Conservation (phyloP, 768 basidiomycete genomes). For the Suillus fuscotomentosus region DNA sequence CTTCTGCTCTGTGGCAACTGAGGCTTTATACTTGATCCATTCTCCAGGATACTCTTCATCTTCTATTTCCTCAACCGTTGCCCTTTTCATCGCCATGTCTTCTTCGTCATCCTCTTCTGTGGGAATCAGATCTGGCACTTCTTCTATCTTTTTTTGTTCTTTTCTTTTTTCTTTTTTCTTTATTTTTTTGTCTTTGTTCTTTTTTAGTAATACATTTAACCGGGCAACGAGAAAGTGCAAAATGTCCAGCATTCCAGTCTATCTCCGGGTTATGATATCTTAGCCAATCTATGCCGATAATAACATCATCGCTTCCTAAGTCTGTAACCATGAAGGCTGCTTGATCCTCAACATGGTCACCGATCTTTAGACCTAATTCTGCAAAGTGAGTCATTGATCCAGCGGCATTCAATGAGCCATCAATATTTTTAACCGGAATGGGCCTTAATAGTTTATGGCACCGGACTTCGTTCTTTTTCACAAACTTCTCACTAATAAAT, state of each 20-base stretch:
- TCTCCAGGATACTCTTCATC: too few species aligned
- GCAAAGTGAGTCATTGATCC: not conserved
- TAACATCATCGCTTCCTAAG: not conserved
- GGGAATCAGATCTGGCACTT: not conserved
- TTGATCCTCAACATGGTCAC: not conserved
- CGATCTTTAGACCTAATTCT: not conserved
- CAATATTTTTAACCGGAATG: not conserved
- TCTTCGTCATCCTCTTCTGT: not conserved
- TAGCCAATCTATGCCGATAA: not conserved
- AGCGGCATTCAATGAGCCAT: not conserved
- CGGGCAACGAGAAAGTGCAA: not conserved
- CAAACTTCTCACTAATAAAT: not conserved
- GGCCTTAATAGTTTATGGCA: not conserved
- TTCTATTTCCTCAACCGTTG: too few species aligned
- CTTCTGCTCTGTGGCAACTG: too few species aligned
- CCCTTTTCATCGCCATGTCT: rapidly evolving
- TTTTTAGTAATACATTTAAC: not conserved
- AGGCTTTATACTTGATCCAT: too few species aligned
- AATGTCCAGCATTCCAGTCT: not conserved
- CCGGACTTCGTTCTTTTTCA: rapidly evolving
- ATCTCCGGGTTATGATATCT: not conserved
- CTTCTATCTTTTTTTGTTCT: not conserved
- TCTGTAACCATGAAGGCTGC: not conserved
- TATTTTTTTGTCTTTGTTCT: not conserved
- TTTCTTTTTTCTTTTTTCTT: not conserved